Evolutionary conservation across 441 rosid species (phyloP).

Genomic region (Sinapis alba): DNA sequence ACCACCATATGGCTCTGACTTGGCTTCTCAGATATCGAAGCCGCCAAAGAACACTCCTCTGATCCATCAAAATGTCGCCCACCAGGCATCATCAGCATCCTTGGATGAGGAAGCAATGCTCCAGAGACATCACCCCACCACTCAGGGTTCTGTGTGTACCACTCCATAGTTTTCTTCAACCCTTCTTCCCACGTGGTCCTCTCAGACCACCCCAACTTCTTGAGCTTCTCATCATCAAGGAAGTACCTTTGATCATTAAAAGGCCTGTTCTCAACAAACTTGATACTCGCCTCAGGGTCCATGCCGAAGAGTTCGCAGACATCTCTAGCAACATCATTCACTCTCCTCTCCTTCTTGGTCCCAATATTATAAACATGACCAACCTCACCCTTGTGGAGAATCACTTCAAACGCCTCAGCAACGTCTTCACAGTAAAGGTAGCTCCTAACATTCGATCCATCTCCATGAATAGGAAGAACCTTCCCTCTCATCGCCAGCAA

Average conservation of each 20-base stretch:
- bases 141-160: slow-evolving; percentile 87
- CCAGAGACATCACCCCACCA: slow-evolving; percentile 99
- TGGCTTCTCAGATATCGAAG: slow-evolving; percentile 38
- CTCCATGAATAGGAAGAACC: slow-evolving; percentile 89
- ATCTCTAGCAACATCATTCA: slow-evolving; percentile 85
- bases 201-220: slow-evolving; percentile 82
- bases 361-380: slow-evolving; percentile 95
- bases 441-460: slow-evolving; percentile 88
- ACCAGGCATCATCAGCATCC: slow-evolving; percentile 98
- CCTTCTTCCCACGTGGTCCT: slow-evolving; percentile 88
- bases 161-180: slow-evolving; percentile 79
- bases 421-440: slow-evolving; percentile 92
- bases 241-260: slow-evolving; percentile 95
- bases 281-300: slow-evolving; percentile 69
- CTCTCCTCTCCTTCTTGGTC: slow-evolving; percentile 92
- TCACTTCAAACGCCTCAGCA: slow-evolving; percentile 93
- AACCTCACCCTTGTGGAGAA: slow-evolving; percentile 93
- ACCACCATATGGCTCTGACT: slow-evolving; percentile 76
- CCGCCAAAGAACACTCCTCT: slow-evolving; percentile 57
- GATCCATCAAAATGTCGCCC: slow-evolving; percentile 83
- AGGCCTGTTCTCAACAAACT: slow-evolving; percentile 87
- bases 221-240: slow-evolving; percentile 85
- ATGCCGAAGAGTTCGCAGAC: slow-evolving; percentile 70
- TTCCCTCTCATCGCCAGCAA: slow-evolving; percentile 66
- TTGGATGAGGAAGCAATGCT: slow-evolving; percentile 91